A percentile compares a stretch with the other conserved stretches of the same genome.
phyloP scores from a whole-genome alignment of 2,329 filamentous ascomycete species.

The Sarocladium strictum region DNA sequence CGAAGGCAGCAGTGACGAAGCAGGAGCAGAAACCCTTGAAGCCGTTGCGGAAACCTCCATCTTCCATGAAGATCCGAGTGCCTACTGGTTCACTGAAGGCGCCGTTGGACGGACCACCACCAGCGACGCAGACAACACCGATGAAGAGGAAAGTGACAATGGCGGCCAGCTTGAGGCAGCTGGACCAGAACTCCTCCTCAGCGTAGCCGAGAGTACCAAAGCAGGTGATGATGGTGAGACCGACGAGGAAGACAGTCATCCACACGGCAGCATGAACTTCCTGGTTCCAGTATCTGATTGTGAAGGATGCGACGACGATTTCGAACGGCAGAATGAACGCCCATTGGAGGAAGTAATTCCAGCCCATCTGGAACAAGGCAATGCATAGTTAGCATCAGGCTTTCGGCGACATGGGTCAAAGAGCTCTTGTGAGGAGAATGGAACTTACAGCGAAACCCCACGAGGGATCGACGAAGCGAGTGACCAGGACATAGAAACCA shows the following conservation, averaged over 20 bases:
- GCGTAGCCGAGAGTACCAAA: slow-evolving; percentile 51
- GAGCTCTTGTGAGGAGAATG: background rate
- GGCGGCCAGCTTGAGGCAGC: slow-evolving; percentile 50
- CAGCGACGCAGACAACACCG: slow-evolving; percentile 50
- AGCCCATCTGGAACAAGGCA: slow-evolving; percentile 32
- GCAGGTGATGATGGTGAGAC: slow-evolving; percentile 47
- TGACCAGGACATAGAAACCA: slow-evolving; percentile 57
- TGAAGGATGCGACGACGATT: slow-evolving; percentile 41
- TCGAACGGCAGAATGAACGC: slow-evolving; percentile 41
- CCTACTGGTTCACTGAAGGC: slow-evolving; percentile 41
- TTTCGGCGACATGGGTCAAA: background rate
- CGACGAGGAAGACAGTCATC: slow-evolving; percentile 48
- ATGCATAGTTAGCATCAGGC: background rate
- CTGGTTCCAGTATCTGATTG: slow-evolving; percentile 44
- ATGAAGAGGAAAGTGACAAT: slow-evolving; percentile 60
- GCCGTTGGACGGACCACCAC: slow-evolving; percentile 50
- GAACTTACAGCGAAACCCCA: slow-evolving; percentile 42
- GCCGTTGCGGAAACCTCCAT: slow-evolving; percentile 60
- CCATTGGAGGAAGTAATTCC: slow-evolving; percentile 43
- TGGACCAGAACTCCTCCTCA: slow-evolving; percentile 56
- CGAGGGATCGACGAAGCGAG: slow-evolving; percentile 56
- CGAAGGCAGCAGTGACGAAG: slow-evolving; percentile 68
- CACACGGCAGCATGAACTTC: slow-evolving; percentile 42
- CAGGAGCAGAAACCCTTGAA: slow-evolving; percentile 70
- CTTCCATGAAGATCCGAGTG: slow-evolving; percentile 42